Percentiles rank a stretch among this genome's conserved stretches.
phyloP scores from a whole-genome alignment of 768 basidiomycete genomes.

The Coprinopsis cinerea region DNA sequence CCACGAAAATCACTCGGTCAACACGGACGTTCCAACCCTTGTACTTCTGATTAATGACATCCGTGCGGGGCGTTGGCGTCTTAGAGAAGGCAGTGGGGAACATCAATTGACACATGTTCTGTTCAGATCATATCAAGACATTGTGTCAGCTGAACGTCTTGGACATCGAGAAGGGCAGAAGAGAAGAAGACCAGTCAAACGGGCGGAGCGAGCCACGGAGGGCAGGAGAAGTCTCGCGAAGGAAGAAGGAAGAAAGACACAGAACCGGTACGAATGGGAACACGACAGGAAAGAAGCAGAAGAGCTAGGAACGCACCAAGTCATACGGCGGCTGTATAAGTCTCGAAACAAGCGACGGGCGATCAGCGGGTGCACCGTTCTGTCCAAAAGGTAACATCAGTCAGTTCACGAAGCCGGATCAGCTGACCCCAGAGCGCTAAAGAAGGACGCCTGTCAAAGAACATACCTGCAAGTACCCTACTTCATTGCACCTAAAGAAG shows the following conservation, averaged over 20 bases:
- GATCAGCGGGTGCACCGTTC: slow-evolving; percentile 36
- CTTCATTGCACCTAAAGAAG: slow-evolving; percentile 47
- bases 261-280: neutral
- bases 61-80: slow-evolving; percentile 38
- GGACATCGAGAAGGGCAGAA: too few species aligned
- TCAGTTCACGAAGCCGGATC: too few species aligned
- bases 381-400: too few species aligned
- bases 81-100: slow-evolving; percentile 54
- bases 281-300: neutral
- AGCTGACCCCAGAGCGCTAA: neutral
- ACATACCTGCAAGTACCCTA: slow-evolving; percentile 51
- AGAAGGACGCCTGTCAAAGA: neutral
- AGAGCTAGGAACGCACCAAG: slow-evolving; percentile 30
- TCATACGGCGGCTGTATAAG: slow-evolving; percentile 52
- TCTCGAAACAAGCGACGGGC: slow-evolving; percentile 46
- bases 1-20: slow-evolving; percentile 62
- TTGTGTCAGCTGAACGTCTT: too few species aligned
- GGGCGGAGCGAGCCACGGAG: too few species aligned
- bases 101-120: slow-evolving; percentile 69
- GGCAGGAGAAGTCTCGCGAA: too few species aligned
- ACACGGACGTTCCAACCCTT: slow-evolving; percentile 57
- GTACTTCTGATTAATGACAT: slow-evolving; percentile 43
- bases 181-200: too few species aligned
- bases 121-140: too few species aligned
- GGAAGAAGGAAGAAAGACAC: too few species aligned